Base-by-base conservation (phyloP, 306 rosid genomes). In the Fragaria iinumae region DNA sequence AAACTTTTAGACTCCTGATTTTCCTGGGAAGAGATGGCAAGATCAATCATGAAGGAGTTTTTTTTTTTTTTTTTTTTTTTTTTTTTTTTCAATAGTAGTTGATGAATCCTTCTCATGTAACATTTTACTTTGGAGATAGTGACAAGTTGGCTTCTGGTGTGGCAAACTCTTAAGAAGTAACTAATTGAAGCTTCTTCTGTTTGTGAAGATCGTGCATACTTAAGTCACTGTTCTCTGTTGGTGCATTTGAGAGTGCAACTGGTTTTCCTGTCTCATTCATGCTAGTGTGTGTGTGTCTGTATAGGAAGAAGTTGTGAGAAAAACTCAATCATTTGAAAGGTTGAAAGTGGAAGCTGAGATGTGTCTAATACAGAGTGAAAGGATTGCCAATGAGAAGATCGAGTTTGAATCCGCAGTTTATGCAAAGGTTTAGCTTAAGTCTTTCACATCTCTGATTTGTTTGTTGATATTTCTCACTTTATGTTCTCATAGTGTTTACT, bases 301-400 rank as follows among this genome's bases (percentile, higher is more conserved):
- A 65, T 84, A 95, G 97, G 98, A 90, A 76, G 96, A 90, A 88
- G 97, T 95, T 87, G 90, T 90, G 34, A 76, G 81, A 71, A 91
- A 95, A 78, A 82, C 86, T 44, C 91, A 82, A 67, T 88, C 90
- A 4, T 85, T 75, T 78, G 96, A 92, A 87, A 92, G 83, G 84
- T 82, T 91, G 88, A 92, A 90, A 85, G 87, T 69, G 75, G 98
- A 95, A 77, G 88, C 97, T 44, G 93, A 95, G 82, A 90, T 87
- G 79, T 90, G 92, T 80, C 76, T 95, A 83, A 83, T 82, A 57
- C 97, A 90, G 79, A 89, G 96, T 80, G 97, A 95, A 82, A 90
- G 79, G 77, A 72, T 92, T 32, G 81, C 88, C 83, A 77, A 76
- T 10, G 97, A 87, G 78, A 92, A 84, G 86, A 85, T 82, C 75